Base-by-base conservation (phyloP, 2,329 filamentous ascomycete genomes). In the Monilinia vaccinii-corymbosi region DNA sequence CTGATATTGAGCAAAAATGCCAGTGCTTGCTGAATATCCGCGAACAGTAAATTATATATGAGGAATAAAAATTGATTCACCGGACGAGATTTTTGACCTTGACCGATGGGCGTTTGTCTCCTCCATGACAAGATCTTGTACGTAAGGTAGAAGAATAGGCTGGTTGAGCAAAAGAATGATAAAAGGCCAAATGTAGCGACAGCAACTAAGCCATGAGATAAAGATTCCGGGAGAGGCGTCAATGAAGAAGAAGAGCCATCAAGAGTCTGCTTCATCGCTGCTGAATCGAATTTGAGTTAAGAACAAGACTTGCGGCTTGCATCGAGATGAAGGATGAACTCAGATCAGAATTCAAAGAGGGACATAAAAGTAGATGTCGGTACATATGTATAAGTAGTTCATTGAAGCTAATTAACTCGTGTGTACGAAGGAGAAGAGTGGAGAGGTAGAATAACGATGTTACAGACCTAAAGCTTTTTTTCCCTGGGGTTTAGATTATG, bases 51-150 rank as follows among this genome's bases (percentile, higher is more conserved):
- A 69, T 89, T 89, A 70, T 87, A 81, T 61, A 89, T 85, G 5
- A 89, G 76, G 0, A 89, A 75, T 32, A 88, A 77, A 67, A 88
- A 87, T 71, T 89, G 86, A 64, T 88, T 88, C 0, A 78, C 78
- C 7, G 76, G 73, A 23, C 56, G 46, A 23, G 16, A 4, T 21
- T 28, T 14, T 21, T 44, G 38, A 18, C 38, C n/a, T 53, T 65
- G 59, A 7, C 51, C 28, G 21, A 45, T 58, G 56, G 47, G 36
- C 1, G 56, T 50, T 18, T 64, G 63, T 13, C 53, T 60, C 28
- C 58, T 64, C 70, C 69, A 71, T 38, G 64, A 59, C 25, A 71
- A 62, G 3, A 72, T 61, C 34, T 66, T 66, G 63, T 75, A 79
- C 40, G 70, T 73, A 38, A 81, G 72, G 28, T 76, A 67, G 23